Conservation (phyloP, 73 alveolate genomes). For the Paramecium bursaria region DNA sequence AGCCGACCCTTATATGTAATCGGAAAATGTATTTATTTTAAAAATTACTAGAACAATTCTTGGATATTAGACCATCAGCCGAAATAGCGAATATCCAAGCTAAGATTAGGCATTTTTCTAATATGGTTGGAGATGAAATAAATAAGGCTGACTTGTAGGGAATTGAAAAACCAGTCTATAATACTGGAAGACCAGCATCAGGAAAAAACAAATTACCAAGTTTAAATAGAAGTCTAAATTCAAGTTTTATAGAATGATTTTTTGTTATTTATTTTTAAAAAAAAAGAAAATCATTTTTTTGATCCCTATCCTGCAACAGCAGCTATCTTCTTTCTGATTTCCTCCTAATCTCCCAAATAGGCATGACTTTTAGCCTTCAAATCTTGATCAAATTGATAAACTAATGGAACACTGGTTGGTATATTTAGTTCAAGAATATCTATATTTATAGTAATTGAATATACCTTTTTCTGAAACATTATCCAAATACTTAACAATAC, state of each 20-base stretch:
- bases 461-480: conserved; percentile 92
- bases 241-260: background rate
- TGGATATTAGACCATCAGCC: conserved; percentile 25
- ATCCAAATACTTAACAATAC: conserved; percentile 96
- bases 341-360: conserved; percentile 77
- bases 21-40: conserved; percentile 6
- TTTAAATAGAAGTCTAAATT: conserved; percentile 37
- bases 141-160: background rate
- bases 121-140: background rate
- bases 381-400: conserved; percentile 95
- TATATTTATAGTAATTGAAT: background rate
- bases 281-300: conserved; percentile 1
- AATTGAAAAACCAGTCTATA: background rate
- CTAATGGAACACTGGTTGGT: conserved; percentile 97
- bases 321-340: conserved; percentile 84
- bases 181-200: conserved; percentile 24
- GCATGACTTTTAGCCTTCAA: conserved; percentile 87
- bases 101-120: background rate
- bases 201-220: conserved; percentile 15
- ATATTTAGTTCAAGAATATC: conserved; percentile 79
- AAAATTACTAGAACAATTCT: conserved; percentile 5
- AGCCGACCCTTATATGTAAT: background rate
- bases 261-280: no score
- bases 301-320: conserved; percentile 88
- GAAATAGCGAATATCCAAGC: background rate